Evolutionary conservation across 164 flowering plant species (phyloP), one percentile per base, ranked within the genome.

Genomic region (Taxillus chinensis): DNA sequence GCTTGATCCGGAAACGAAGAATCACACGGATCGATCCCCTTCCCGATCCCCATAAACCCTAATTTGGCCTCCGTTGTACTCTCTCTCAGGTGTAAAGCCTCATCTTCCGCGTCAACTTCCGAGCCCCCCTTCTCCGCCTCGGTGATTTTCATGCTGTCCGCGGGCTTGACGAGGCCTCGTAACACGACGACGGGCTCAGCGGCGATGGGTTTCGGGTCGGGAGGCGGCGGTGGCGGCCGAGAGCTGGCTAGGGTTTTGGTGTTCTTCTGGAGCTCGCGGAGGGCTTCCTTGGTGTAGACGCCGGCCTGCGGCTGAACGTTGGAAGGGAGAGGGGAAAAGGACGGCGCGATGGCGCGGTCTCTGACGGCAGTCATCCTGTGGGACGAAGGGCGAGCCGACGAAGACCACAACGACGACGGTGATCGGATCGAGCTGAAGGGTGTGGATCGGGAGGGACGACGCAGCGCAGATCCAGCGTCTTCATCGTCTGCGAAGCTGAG

Each of bases 401-500:
- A 8, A 59, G 58, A 15, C 76, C 77, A 50, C 87, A 71, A 27
- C 27, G 27, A 27, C 27, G 27, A 27, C 10, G 74, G 55, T 27
- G 71, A 5, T 63, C 46, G 65, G 38, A 10, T 37, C 2, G 75
- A 64, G 55, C 54, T 2, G 65, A 39, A 16, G 74, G 63, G 2
- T 55, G 39, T 51, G 54, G 27, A 10, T 14, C 27, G 65, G 39
- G 74, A 79, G 27, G 4, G 59, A 4, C 75, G 59, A 42, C 70
- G 77, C 13, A 77, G 50, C 41, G 69, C 77, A 8, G 56, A 7
- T 6, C 13, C 51, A 40, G 62, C 65, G 3, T 79, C 89, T 51
- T 90, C 98, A 57, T 90, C 98, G 66, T 86, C 95, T 48, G 88
- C 92, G 76, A 93, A 93, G 73, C 92, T 85, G 10, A 93, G 89